Evolutionary conservation across 176 grass and related monocot species (phyloP), one percentile per base, ranked within the genome.

Genomic region (Oryza longistaminata): DNA sequence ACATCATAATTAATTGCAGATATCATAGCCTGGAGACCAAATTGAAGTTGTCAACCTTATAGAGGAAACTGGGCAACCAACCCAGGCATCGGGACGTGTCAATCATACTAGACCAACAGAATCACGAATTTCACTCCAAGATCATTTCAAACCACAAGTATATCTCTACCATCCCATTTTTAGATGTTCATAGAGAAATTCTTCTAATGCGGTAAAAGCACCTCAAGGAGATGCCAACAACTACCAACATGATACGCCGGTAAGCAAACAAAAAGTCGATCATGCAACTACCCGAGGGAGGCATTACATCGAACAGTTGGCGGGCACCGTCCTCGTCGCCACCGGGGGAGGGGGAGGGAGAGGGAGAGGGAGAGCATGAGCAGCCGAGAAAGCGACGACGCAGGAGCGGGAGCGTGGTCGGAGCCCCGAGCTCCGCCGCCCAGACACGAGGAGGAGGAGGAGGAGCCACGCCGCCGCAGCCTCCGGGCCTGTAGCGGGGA

Each of bases 291-390:
- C 27, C 5, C 37, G 27, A 2, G 16, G 55, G 13, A 6, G 64
- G 15, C 78, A 39, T 91, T 94, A 91, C 92, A 66, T 94, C 84
- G 73, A 87, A 80, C 81, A 66, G 53, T 9, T 75, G 50, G 46
- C 25, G 50, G 43, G 37, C 68, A 64, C 29, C 13, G 50, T 52
- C 71, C 52, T 82, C 45, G 34, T 77, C 55, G 43, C 44, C 35
- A 16, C 53, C 53, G 53, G 17, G 53, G 17, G 53, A 58, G 5
- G 80, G 78, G 16, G 53, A 58, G 5, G 80, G 78, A 24, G 80
- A 42, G 12, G 86, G 85, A 31, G 84, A 87, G 76, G 86, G 85
- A 31, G 84, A 87, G 76, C 84, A 81, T 9, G 53, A 19, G 76
- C 84, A 69, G 71, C 9, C 52, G 75, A 86, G 66, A 37, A 24